Base-by-base conservation (phyloP, 2,329 filamentous ascomycete genomes). In the Ceratocystis cubensis region DNA sequence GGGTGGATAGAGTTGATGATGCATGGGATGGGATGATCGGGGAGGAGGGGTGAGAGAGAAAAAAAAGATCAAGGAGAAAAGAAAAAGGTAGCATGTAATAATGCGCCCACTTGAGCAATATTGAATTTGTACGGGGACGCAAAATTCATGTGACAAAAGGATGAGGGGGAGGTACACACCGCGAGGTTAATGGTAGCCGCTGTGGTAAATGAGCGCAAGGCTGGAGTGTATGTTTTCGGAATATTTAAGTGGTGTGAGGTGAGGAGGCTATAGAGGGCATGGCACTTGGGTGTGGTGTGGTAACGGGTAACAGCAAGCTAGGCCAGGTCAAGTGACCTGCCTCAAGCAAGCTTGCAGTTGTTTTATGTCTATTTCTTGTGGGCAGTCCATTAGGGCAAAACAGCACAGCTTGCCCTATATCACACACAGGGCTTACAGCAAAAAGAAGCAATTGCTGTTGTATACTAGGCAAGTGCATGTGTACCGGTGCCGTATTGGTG, bases 81-180 rank as follows among this genome's bases (percentile, higher is more conserved):
- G 25, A 33, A 22, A 17, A 57, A 33, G 6, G 28, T 57, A 57
- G 22, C 53, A 30, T 57, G 53, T 17, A 30, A 57, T 57, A 30
- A 57, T 57, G 53, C 3, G 28, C 22, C 28, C 53, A 17, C 53
- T 57, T 28, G 53, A 57, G 8, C 53, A 57, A 28, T 28, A 57
- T 28, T 28, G 53, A 8, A 57, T 57, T 28, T 57, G 53, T 17
- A 57, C 30, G 53, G 53, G 15, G 25, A 57, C 17, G 53, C 25
- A 17, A 33, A 57, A 30, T 57, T 57, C 53, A 57, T 57, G 53
- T 57, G 53, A 57, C 53, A 57, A 57, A 33, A 6, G 25, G 53
- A n/a, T 17, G 46, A 20, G n/a, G 53, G 28, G n/a, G 15, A 17
- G 53, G n/a, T 8, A 33, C 53, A 57, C 53, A 57, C 53, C 53